These are phyloP conservation scores for Arabidopsis lyrata DNA, from an alignment of 441 rosid genomes.

Conservation along the genomic window DNA sequence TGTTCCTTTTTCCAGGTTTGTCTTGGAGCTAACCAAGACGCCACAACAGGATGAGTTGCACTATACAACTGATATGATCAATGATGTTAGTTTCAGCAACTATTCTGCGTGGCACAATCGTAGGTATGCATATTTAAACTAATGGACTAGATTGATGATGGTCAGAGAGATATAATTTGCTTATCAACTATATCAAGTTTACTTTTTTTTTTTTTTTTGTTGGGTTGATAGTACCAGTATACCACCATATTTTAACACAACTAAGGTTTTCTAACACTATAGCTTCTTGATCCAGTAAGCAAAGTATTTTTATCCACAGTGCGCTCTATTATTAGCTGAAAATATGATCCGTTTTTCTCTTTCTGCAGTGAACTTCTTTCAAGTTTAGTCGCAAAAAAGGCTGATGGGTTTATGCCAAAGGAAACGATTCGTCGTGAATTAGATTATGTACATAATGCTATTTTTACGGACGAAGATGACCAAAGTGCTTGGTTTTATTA, in stretches of 20 bases:
- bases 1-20: neutral
- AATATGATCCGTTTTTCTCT: neutral
- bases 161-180: neutral
- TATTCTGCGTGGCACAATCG: conserved; percentile 1
- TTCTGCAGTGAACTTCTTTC: neutral
- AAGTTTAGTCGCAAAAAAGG: neutral
- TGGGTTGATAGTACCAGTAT: neutral
- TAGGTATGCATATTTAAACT: neutral
- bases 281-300: neutral
- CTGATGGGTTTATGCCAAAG: neutral
- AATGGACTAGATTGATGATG: neutral
- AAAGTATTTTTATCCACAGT: neutral
- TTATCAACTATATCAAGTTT: no score
- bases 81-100: neutral
- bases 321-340: no score
- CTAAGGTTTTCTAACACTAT: no score
- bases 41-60: neutral
- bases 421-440: neutral
- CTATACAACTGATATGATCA: neutral
- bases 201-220: no score
- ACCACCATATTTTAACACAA: neutral
- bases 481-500: neutral
- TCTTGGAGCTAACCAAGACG: neutral
- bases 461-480: neutral
- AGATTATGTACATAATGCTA: neutral